phyloP scores from a whole-genome alignment of 257 asterid species.

The Mitragyna speciosa region DNA sequence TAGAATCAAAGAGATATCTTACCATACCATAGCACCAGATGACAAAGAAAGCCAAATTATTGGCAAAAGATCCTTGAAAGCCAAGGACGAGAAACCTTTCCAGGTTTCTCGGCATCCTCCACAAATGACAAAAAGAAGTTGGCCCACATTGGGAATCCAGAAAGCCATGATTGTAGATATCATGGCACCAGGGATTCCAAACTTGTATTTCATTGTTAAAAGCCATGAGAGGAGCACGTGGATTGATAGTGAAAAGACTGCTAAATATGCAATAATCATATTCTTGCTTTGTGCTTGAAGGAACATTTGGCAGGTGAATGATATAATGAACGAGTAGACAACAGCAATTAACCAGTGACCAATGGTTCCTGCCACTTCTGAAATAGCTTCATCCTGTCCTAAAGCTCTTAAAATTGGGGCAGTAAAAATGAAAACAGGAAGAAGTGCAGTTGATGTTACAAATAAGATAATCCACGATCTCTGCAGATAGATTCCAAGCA shows the following conservation, averaged over 20 bases:
- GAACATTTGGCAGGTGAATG: conserved; percentile 76
- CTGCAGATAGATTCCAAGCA: conserved; percentile 82
- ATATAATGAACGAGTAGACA: conserved; percentile 45
- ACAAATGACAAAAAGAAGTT: conserved; percentile 37
- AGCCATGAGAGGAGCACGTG: conserved; percentile 67
- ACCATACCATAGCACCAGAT: conserved; percentile 83
- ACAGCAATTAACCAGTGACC: conserved; percentile 60
- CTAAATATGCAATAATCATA: conserved; percentile 59
- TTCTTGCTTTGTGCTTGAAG: conserved; percentile 83
- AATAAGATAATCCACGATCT: conserved; percentile 65
- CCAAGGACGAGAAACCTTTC: conserved; percentile 60
- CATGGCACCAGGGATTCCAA: conserved; percentile 66
- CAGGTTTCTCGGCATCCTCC: conserved; percentile 80
- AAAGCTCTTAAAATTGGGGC: conserved; percentile 54
- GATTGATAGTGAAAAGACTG: conserved; percentile 46
- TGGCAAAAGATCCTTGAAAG: conserved; percentile 68
- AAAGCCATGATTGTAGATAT: conserved; percentile 55
- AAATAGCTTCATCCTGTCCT: conserved; percentile 59
- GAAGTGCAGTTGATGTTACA: conserved; percentile 34
- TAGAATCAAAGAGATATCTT: conserved; percentile 3
- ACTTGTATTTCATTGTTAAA: conserved; percentile 43
- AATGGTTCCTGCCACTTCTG: conserved; percentile 46
- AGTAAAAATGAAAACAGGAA: conserved; percentile 54
- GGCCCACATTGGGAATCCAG: conserved; percentile 79
- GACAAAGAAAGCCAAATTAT: conserved; percentile 68